Evolutionary conservation across 768 basidiomycete species (phyloP).

Genomic region (Piloderma croceum): DNA sequence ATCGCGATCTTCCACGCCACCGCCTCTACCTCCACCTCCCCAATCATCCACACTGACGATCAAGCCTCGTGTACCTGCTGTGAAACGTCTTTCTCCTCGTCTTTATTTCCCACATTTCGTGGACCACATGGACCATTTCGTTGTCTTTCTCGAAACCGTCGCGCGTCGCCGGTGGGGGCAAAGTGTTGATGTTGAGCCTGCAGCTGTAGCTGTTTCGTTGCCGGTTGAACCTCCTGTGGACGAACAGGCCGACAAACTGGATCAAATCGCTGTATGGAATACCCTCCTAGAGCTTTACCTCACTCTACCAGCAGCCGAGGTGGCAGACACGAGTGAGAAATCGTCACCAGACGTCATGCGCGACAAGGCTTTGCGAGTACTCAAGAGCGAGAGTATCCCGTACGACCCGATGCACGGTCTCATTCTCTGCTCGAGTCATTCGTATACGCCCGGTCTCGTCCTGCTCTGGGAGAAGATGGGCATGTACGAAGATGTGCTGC

Average conservation of each 20-base stretch:
- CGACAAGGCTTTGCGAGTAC: conserved; percentile 68
- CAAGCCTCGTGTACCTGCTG: conserved; percentile 21
- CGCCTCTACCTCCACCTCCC: conserved; percentile 17
- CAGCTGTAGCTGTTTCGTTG: conserved; percentile 7
- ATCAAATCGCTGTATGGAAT: conserved; percentile 90
- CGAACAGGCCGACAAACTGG: conserved; percentile 49
- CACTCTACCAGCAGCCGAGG: conserved; percentile 37
- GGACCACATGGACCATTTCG: conserved; percentile 78
- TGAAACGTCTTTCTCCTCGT: conserved; percentile 69
- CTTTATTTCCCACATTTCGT: conserved; percentile 93
- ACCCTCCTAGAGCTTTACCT: conserved; percentile 93
- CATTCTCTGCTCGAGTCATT: conserved; percentile 84
- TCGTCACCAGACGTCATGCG: conserved; percentile 29
- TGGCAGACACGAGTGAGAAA: conserved; percentile 14
- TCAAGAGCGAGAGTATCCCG: conserved; percentile 56
- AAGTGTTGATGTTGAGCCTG: conserved; percentile 42
- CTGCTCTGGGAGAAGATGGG: conserved; percentile 89
- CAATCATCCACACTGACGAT: conserved; percentile 9
- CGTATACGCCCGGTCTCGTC: conserved; percentile 81
- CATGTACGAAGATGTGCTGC: conserved; percentile 92
- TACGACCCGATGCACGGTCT: conserved; percentile 90
- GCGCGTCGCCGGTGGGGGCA: conserved; percentile 79
- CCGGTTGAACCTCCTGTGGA: conserved; percentile 28
- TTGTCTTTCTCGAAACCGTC: conserved; percentile 84
- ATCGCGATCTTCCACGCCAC: conserved; percentile 24